Evolutionary conservation across 495 filamentous ascomycete genomes (phyloP).

Genomic region (Xylaria acuta): DNA sequence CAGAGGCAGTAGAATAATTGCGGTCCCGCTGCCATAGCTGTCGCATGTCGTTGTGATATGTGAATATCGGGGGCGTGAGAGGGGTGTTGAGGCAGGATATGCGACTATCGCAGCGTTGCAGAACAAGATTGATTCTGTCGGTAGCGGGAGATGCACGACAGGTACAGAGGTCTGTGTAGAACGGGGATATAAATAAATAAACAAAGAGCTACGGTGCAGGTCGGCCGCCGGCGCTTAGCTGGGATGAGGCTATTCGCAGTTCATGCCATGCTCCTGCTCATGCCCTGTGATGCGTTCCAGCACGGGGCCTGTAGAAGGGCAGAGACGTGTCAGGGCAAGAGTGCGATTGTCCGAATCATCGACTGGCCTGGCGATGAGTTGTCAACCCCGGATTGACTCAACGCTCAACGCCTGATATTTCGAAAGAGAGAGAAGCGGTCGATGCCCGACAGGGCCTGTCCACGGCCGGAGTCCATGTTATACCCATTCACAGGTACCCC

Average conservation of each 20-base stretch:
- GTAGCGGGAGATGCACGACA: constrained; percentile 10
- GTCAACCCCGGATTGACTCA: constrained; percentile 29
- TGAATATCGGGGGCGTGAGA: constrained; percentile 19
- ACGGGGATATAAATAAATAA: constrained; percentile 27
- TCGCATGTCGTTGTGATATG: constrained; percentile 48
- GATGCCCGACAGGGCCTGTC: constrained; percentile 30
- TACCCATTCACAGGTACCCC: constrained; percentile 29
- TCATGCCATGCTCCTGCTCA: constrained; percentile 31
- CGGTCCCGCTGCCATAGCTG: constrained; percentile 54
- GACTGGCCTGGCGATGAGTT: constrained; percentile 27
- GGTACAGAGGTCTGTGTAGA: constrained; percentile 23
- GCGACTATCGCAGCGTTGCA: constrained; percentile 26
- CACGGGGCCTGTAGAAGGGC: constrained; percentile 31
- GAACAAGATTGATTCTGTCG: constrained; percentile 16
- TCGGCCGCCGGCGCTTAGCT: constrained; percentile 32
- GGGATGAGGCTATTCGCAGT: constrained; percentile 42
- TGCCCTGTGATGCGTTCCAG: constrained; percentile 16
- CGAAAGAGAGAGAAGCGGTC: constrained; percentile 34
- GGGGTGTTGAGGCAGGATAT: constrained; percentile 12
- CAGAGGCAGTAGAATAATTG: constrained; percentile 61
- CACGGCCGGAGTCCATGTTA: constrained; percentile 40
- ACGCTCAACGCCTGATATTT: constrained; percentile 32
- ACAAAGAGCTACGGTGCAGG: constrained; percentile 22
- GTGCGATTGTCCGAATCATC: constrained; percentile 14
- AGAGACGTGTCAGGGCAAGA: constrained; percentile 28